Percentiles rank a stretch among this genome's conserved stretches.
Evolutionary conservation across 805 yeast species (phyloP).

Genomic region (Wickerhamiella domercqiae): DNA sequence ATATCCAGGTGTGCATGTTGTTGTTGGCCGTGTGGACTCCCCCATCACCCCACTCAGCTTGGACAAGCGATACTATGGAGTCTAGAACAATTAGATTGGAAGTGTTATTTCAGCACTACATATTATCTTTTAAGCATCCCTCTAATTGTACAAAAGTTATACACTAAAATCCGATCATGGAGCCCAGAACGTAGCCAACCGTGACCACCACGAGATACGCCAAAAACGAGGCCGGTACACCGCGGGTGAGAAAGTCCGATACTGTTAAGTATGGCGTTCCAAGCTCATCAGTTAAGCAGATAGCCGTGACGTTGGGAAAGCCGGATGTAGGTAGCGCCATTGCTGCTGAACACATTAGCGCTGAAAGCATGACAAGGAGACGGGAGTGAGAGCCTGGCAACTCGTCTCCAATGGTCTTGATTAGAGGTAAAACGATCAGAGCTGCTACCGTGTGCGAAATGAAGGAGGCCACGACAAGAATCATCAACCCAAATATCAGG

Average conservation of each 20-base stretch:
- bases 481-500: constrained; percentile 65
- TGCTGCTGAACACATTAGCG: constrained; percentile 73
- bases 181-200: constrained; percentile 66
- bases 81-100: constrained; percentile 19
- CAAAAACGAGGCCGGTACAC: constrained; percentile 73
- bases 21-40: constrained; percentile 44
- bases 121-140: not conserved
- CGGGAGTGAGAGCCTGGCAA: constrained; percentile 47
- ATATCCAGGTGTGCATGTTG: constrained; percentile 52
- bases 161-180: constrained; percentile 33
- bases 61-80: constrained; percentile 68
- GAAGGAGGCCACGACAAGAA: constrained; percentile 78
- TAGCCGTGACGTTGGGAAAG: constrained; percentile 94
- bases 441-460: constrained; percentile 97
- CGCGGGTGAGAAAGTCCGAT: constrained; percentile 70
- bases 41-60: constrained; percentile 54
- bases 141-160: not conserved
- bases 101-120: not conserved
- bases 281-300: constrained; percentile 81
- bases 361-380: constrained; percentile 49
- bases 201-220: constrained; percentile 60
- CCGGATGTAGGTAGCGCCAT: constrained; percentile 98
- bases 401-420: constrained; percentile 71
- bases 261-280: constrained; percentile 86
- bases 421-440: constrained; percentile 76